A percentile compares a stretch with the other conserved stretches of the same genome.
Conservation (phyloP, 495 filamentous ascomycete genomes). For the Podospora conica region DNA sequence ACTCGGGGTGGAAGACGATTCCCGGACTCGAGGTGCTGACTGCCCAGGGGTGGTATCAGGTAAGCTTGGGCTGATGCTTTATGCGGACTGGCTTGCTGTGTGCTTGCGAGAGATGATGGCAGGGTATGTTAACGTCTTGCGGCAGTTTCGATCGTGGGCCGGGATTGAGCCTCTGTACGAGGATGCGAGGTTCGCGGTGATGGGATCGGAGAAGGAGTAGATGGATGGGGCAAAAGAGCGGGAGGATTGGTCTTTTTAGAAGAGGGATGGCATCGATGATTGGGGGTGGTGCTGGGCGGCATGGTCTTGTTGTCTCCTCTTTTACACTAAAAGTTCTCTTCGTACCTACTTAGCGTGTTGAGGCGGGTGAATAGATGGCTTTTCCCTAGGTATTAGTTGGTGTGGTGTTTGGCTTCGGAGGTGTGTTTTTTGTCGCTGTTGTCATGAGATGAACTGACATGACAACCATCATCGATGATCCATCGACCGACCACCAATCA, state of each 20-base stretch:
- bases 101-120: not conserved
- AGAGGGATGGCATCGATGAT: slow-evolving; percentile 9
- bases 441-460: no score
- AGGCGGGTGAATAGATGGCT: not conserved
- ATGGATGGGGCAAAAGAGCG: not conserved
- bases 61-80: slow-evolving; percentile 29
- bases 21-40: slow-evolving; percentile 85
- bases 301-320: not conserved
- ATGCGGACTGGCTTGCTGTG: not conserved
- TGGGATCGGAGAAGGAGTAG: slow-evolving; percentile 24
- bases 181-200: slow-evolving; percentile 51
- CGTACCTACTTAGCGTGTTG: not conserved
- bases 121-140: slow-evolving; percentile 12
- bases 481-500: no score
- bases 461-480: no score
- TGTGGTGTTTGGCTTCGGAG: not conserved
- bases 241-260: not conserved
- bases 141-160: slow-evolving; percentile 70
- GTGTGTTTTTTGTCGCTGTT: not conserved
- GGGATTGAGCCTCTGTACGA: slow-evolving; percentile 65
- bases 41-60: slow-evolving; percentile 76
- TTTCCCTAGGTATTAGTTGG: not conserved
- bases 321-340: not conserved
- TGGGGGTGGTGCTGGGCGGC: slow-evolving; percentile 14
- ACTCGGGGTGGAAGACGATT: slow-evolving; percentile 79